Percentiles rank a stretch among this genome's conserved stretches.
Evolutionary conservation across 1,139 yeast genomes (phyloP).

Genomic region (Geotrichum citri-aurantii): DNA sequence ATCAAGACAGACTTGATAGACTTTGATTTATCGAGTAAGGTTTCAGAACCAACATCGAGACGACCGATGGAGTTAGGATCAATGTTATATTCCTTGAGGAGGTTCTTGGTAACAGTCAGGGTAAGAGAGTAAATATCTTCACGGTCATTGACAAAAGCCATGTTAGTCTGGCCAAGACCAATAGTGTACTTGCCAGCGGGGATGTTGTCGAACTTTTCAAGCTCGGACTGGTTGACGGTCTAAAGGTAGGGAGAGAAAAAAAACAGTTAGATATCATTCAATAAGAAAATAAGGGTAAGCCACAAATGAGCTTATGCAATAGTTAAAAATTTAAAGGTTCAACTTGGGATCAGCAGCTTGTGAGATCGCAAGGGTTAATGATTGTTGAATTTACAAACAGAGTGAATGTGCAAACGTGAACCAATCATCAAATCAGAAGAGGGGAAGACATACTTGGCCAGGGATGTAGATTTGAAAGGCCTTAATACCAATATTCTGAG

Average conservation of each 20-base stretch:
- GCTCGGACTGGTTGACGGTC: conserved; percentile 82
- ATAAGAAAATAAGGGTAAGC: no score
- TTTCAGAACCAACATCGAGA: conserved; percentile 98
- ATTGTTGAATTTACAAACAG: not conserved
- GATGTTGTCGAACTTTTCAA: conserved; percentile 80
- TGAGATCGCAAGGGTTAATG: not conserved
- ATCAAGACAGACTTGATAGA: conserved; percentile 93
- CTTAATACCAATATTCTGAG: conserved; percentile 89
- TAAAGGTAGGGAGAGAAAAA: conserved; percentile 24
- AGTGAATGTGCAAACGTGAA: not conserved
- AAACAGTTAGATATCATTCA: not conserved
- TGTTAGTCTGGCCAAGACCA: conserved; percentile 96
- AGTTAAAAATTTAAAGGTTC: no score
- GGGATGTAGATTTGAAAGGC: conserved; percentile 93
- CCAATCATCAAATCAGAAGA: conserved; percentile 1
- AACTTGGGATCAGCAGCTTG: not conserved
- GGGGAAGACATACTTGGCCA: conserved; percentile 43
- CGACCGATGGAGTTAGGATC: conserved; percentile 84
- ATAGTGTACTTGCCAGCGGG: conserved; percentile 96
- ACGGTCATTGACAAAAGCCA: conserved; percentile 95
- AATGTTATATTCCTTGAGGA: conserved; percentile 73
- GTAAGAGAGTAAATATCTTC: conserved; percentile 94
- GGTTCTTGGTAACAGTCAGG: conserved; percentile 71
- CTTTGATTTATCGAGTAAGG: conserved; percentile 93
- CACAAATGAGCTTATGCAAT: no score